Percentiles rank a stretch among this genome's conserved stretches.
Evolutionary conservation across 257 asterid genomes (phyloP).

Genomic region (Solanum sitiens): DNA sequence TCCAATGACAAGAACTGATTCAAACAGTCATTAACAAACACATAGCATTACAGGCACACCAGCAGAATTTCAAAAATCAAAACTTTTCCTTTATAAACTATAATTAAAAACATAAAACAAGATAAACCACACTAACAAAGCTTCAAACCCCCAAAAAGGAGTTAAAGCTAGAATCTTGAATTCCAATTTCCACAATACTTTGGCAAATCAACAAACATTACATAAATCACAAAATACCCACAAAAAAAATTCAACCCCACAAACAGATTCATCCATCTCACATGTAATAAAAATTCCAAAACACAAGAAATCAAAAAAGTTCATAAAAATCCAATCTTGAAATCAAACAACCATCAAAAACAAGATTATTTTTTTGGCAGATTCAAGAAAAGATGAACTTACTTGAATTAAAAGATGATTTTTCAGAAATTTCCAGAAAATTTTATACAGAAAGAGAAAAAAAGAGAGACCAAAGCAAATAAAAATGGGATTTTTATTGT

Average conservation of each 20-base stretch:
- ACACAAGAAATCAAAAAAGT: not conserved
- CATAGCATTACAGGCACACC: not conserved
- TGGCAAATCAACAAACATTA: not conserved
- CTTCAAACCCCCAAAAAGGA: not conserved
- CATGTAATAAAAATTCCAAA: not conserved
- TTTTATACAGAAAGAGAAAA: not conserved
- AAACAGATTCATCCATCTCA: not conserved
- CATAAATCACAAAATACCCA: not conserved
- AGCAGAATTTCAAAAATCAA: not conserved
- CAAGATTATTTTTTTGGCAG: not conserved
- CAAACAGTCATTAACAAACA: not conserved
- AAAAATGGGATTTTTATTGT: not conserved
- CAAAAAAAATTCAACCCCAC: not conserved
- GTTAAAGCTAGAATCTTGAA: not conserved
- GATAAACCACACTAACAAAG: not conserved
- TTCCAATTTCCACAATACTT: not conserved
- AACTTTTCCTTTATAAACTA: not conserved
- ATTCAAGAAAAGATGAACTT: not conserved
- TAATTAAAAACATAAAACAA: not conserved
- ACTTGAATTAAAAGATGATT: not conserved
- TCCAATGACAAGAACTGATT: not conserved
- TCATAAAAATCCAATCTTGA: not conserved
- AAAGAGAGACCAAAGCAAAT: not conserved
- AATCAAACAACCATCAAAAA: not conserved
- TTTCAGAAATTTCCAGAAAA: not conserved